phyloP scores from a whole-genome alignment of 23 red algal species.

The Chondrus crispus region DNA sequence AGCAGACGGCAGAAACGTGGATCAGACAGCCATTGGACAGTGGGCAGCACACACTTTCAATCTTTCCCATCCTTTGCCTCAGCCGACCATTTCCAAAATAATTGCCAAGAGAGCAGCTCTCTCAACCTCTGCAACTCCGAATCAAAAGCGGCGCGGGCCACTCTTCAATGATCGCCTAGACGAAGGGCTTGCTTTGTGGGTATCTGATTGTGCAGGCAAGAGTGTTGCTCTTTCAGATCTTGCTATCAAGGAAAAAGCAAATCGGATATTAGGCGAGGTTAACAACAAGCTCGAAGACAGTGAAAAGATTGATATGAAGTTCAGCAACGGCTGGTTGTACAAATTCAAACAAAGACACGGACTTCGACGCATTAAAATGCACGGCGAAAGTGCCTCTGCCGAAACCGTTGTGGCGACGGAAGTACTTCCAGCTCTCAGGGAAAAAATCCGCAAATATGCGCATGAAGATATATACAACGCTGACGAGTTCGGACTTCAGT shows the following conservation, averaged over 20 bases:
- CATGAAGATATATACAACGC: background rate
- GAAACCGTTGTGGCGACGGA: background rate
- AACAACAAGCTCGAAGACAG: background rate
- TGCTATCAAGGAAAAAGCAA: background rate
- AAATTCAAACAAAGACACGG: background rate
- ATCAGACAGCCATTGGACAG: background rate
- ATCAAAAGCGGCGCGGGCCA: no score
- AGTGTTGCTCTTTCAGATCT: constrained; percentile 2
- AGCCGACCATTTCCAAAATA: background rate
- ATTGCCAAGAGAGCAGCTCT: no score
- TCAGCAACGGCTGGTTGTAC: background rate
- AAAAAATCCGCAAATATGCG: background rate
- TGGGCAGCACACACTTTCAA: background rate
- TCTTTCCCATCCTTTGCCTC: background rate
- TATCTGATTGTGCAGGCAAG: constrained; percentile 16
- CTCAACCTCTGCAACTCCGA: no score
- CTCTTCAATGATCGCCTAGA: constrained; percentile 11
- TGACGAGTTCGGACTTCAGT: background rate
- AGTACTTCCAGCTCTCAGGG: background rate
- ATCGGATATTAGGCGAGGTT: background rate
- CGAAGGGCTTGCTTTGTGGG: constrained; percentile 20
- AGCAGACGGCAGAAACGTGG: background rate
- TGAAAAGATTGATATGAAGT: background rate
- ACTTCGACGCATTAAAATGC: background rate
- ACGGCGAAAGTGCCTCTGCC: background rate